These are phyloP conservation scores for Clathrus columnatus DNA, from an alignment of 768 basidiomycete species.

Conservation along the genomic window DNA sequence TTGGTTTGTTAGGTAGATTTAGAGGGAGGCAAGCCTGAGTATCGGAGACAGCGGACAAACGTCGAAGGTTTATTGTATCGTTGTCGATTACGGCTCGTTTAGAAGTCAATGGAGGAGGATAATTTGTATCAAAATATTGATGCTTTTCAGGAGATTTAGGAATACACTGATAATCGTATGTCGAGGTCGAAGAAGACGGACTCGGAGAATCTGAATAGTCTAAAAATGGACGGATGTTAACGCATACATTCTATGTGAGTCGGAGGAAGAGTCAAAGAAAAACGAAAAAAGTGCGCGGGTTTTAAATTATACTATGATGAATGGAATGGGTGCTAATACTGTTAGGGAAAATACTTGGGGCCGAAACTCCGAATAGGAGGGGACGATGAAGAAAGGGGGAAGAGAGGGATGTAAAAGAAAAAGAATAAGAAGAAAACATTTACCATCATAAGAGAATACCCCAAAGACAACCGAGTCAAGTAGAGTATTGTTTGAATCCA, in stretches of 20 bases:
- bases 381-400: not conserved
- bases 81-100: not conserved
- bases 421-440: conserved; percentile 29
- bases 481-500: conserved; percentile 35
- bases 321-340: not conserved
- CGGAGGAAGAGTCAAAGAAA: conserved; percentile 30
- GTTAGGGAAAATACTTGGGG: not conserved
- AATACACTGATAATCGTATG: not conserved
- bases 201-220: not conserved
- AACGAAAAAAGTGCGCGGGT: not conserved
- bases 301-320: not conserved
- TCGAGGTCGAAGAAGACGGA: not conserved
- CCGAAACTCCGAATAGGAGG: not conserved
- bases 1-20: not conserved
- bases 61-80: not conserved
- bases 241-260: not conserved
- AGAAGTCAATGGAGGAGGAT: not conserved
- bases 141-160: not conserved
- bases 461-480: conserved; percentile 65
- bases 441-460: conserved; percentile 52
- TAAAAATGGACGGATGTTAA: not conserved
- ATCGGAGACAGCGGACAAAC: not conserved
- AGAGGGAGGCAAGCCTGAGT: not conserved
- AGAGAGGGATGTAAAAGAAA: not conserved
- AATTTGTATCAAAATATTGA: not conserved